Evolutionary conservation across 176 grass and related monocot species (phyloP), one percentile per base, ranked within the genome.

Genomic region (Eremochloa ophiuroides): DNA sequence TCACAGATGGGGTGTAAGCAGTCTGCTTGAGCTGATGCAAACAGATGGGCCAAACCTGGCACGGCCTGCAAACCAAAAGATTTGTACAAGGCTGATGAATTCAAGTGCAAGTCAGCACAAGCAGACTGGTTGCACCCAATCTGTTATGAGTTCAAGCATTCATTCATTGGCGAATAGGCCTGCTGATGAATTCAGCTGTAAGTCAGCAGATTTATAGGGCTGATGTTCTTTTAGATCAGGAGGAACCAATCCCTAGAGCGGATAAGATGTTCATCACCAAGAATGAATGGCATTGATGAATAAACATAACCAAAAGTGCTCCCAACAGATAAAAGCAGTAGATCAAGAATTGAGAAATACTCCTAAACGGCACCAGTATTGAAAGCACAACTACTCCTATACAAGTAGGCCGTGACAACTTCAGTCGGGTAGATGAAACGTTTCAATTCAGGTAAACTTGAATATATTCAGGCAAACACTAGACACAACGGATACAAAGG

Each of bases 31-130:
- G 29, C 35, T 63, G 39, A 62, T 27, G 10, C 28, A 26, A 56
- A 71, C 44, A 81, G 62, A 81, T 16, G 47, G 37, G 16, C 13
- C 34, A 80, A 80, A 68, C 14, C n/a, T 74, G 26, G 8, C 65
- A 17, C 12, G 20, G 20, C 22, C 7, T 30, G 39, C 25, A 73
- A 23, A 42, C 23, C 25, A 78, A 13, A 79, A 66, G 10, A 27
- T n/a, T 35, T 39, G 0, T 63, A n/a, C n/a, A n/a, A n/a, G n/a
- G 10, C n/a, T 23, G 34, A 17, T 26, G 50, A 14, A n/a, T 16
- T 6, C 37, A 39, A n/a, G n/a, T n/a, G n/a, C n/a, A n/a, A n/a
- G n/a, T n/a, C n/a, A n/a, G n/a, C n/a, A n/a, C n/a, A n/a, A n/a
- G n/a, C n/a, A n/a, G n/a, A n/a, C n/a, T n/a, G n/a, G n/a, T n/a